These are phyloP conservation scores for Lactarius pseudohatsudake DNA, from an alignment of 768 basidiomycete genomes.

Conservation along the genomic window DNA sequence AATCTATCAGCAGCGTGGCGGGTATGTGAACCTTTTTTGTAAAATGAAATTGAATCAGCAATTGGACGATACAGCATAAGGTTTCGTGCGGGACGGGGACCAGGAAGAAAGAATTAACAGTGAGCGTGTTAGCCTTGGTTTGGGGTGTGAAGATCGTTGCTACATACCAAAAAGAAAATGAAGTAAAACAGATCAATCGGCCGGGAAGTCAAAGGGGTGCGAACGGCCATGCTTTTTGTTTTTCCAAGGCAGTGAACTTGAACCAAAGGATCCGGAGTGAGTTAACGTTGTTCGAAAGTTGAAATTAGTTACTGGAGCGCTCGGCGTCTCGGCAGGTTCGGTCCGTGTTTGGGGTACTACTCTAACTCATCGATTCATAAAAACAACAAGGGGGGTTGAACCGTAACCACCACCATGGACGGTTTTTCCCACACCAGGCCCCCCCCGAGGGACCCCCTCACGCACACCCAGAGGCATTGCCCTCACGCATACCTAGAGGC, in stretches of 20 bases:
- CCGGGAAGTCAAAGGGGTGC: slow-evolving; percentile 51
- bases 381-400: too few relatives aligned
- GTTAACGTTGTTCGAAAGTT: background rate
- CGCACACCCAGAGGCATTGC: too few relatives aligned
- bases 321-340: background rate
- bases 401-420: too few relatives aligned
- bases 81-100: background rate
- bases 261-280: background rate
- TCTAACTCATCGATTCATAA: background rate
- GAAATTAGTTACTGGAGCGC: background rate
- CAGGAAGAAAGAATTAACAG: background rate
- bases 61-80: background rate
- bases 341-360: background rate
- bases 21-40: slow-evolving; percentile 58
- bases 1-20: slow-evolving; percentile 66
- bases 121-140: background rate
- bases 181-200: slow-evolving; percentile 71
- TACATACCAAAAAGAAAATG: slow-evolving; percentile 60
- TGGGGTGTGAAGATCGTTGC: background rate
- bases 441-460: too few relatives aligned
- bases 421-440: too few relatives aligned
- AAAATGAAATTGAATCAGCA: background rate
- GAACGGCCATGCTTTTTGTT: background rate
- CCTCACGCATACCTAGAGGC: too few relatives aligned
- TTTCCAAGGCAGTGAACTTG: background rate